Base-by-base conservation (phyloP, 768 basidiomycete genomes). In the Tricholoma flavovirens region DNA sequence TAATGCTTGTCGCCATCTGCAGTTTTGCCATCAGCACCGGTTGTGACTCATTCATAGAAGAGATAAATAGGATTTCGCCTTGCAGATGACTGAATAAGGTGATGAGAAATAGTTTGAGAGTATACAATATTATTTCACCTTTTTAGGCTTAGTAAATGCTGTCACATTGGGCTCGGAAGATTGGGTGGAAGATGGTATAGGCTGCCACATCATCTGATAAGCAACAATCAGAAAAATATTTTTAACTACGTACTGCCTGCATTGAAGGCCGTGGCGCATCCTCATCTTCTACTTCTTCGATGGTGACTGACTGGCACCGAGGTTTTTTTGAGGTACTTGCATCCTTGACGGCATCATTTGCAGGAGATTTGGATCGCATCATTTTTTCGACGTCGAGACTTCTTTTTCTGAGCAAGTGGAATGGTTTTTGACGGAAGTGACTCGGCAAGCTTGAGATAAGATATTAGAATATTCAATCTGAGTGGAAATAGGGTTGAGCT, bases 1-100 rank as follows among this genome's bases (percentile, higher is more conserved):
- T 57, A 64, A 53, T 64, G 62, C 36, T 61, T 64, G 55, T 64
- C 60, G n/a, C 65, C 65, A 14, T 54, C 17, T 7, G 7, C 40
- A 42, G 40, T 45, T 22, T 45, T 45, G 43, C 43, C 43, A 45
- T 45, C 43, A 45, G 43, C 43, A 22, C 21, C 21, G 10, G 11
- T 12, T 11, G 43, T 3, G 8, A 45, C 43, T 24, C 24, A 10
- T 40, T 40, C n/a, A 40, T 40, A 40, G 38, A 40, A 40, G 17
- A 17, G 17, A 19, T 40, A 40, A 8, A 40, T 40, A 17, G 38
- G 17, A 40, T 40, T 40, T 1, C 17, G 8, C 38, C 35, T 36
- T 36, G 35, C 35, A 36, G 35, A 36, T 14, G 35, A 36, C 40
- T 42, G 6, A 42, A 42, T 19, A 19, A 19, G 14, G 40, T 19